Percentiles rank a stretch among this genome's conserved stretches.
Conservation (phyloP, 2,329 filamentous ascomycete genomes). For the Talaromyces pinophilus region DNA sequence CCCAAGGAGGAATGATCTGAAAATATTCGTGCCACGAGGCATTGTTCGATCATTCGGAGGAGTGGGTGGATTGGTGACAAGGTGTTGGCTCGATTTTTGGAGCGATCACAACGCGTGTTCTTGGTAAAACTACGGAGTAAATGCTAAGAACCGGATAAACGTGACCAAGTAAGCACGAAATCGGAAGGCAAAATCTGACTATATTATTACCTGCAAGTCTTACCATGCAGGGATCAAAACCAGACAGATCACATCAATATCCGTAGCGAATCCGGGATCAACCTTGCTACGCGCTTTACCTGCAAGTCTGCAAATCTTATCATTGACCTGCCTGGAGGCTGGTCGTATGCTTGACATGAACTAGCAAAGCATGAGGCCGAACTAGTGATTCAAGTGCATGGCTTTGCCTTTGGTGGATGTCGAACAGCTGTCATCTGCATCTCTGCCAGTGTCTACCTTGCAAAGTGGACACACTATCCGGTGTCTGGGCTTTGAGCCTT, state of each 20-base stretch:
- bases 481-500: not conserved
- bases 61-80: not conserved
- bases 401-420: conserved; percentile 6
- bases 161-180: conserved; percentile 1
- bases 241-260: conserved; percentile 5
- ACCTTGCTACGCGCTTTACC: not conserved
- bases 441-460: not conserved
- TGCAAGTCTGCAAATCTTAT: conserved; percentile 7
- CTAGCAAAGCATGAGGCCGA: not conserved
- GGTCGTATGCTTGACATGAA: conserved; percentile 15
- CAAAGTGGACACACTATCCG: conserved; percentile 2
- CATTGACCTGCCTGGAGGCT: not conserved
- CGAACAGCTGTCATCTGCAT: conserved; percentile 20
- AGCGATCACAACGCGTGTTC: not conserved
- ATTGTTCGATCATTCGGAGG: not conserved
- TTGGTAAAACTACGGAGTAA: not conserved
- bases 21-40: not conserved
- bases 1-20: too few relatives aligned
- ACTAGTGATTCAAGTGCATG: conserved; percentile 18
- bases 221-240: not conserved
- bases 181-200: not conserved
- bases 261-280: not conserved
- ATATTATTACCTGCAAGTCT: not conserved
- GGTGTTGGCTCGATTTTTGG: not conserved
- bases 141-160: not conserved